These are phyloP conservation scores for Linnemannia elongata DNA, from an alignment of 192 early-diverging fungal genomes.

Conservation along the genomic window DNA sequence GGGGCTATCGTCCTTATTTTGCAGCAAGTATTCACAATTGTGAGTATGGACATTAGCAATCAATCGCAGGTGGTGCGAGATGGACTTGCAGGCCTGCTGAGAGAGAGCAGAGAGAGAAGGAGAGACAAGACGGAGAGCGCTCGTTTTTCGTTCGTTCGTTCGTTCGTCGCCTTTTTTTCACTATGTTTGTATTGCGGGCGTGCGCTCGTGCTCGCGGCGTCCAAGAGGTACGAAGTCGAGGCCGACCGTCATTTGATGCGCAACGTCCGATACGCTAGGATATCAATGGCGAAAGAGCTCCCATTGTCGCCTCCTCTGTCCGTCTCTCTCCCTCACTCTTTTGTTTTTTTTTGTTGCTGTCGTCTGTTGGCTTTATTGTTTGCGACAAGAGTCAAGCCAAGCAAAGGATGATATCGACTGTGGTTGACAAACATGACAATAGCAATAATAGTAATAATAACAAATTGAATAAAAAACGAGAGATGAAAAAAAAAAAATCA, in stretches of 20 bases:
- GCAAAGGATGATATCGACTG: background rate
- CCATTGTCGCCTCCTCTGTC: background rate
- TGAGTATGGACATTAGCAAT: constrained; percentile 8
- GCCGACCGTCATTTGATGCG: constrained; percentile 6
- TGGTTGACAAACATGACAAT: background rate
- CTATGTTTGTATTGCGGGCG: background rate
- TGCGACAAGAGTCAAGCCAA: background rate
- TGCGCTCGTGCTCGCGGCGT: constrained; percentile 6
- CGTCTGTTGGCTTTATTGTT: background rate
- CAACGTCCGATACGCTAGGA: constrained; percentile 9
- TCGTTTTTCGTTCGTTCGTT: background rate
- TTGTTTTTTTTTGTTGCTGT: background rate
- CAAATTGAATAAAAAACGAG: background rate
- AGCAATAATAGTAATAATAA: background rate
- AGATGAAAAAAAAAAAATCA: background rate
- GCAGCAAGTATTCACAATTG: background rate
- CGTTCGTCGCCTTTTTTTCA: background rate
- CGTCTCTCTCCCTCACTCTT: background rate
- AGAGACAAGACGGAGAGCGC: background rate
- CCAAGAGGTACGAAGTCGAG: constrained; percentile 3
- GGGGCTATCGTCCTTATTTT: background rate
- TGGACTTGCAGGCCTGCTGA: constrained; percentile 3
- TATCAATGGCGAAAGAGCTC: background rate
- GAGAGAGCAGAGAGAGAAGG: background rate
- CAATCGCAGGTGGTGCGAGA: constrained; percentile 8